Evolutionary conservation across 495 filamentous ascomycete genomes (phyloP), one percentile per base, ranked within the genome.

Genomic region (Penicillium daleae): DNA sequence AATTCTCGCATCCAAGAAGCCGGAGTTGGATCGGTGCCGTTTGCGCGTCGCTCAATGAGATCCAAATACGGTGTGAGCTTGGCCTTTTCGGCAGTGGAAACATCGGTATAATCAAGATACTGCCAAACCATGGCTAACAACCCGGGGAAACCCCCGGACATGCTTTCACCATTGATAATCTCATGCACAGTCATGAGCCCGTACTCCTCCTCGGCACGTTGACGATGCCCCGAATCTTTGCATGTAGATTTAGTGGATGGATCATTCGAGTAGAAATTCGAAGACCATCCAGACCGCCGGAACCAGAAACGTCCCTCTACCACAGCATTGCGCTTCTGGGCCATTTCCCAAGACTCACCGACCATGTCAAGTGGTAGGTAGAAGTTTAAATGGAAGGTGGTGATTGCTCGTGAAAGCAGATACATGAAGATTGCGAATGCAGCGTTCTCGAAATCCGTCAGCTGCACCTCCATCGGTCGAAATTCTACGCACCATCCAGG

Each of bases 401-500:
- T 80, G 63, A 97, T 93, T 15, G 87, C 92, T 22, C 92, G 83
- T 7, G 92, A 95, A 64, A 97, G 85, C 9, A 97, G 83, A 29
- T 94, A 91, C 63, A 93, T 90, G 78, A 97, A 97, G 64, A 96
- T 87, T 27, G 86, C 78, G 65, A 96, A 96, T 2, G 92, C 93
- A 3, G 92, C 92, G 72, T 97, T 97, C 72, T 97, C 92, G 66
- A 93, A 93, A 69, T 97, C 92, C 12, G 92, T 96, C 60, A 95
- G 83, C 68, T 97, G 93, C 59, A 96, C 94, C 73, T 97, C 92
- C 92, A 97, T 96, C 1, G 90, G 88, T 2, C 92, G 84, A 71
- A 96, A 96, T 73, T 97, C 92, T 49, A 97, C 93, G 22, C 92
- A 85, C 92, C 92, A 97, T 31, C 92, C 92, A 60, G 88, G 94